Evolutionary conservation across 2,329 filamentous ascomycete genomes (phyloP).

Genomic region (Penicillium sp.): DNA sequence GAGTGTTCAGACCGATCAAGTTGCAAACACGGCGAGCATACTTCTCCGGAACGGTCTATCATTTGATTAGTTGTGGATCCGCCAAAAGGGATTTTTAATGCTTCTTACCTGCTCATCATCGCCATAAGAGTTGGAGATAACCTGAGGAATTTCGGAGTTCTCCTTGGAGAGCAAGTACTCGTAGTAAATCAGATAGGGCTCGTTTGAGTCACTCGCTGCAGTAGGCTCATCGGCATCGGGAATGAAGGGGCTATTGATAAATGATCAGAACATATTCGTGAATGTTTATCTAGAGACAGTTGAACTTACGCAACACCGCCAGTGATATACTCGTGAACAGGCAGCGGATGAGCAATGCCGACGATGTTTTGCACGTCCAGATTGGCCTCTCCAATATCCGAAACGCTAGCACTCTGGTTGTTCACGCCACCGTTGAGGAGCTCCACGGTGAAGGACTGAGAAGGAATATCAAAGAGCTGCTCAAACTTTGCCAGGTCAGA

Average conservation of each 20-base stretch:
- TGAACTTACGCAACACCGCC: slow-evolving; percentile 53
- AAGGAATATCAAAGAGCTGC: slow-evolving; percentile 46
- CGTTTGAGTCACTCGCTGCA: slow-evolving; percentile 58
- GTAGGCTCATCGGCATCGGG: slow-evolving; percentile 49
- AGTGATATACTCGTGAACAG: slow-evolving; percentile 60
- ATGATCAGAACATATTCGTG: background rate
- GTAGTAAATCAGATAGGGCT: slow-evolving; percentile 69
- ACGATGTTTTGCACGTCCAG: slow-evolving; percentile 63
- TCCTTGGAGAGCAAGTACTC: slow-evolving; percentile 59
- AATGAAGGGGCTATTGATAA: slow-evolving; percentile 47
- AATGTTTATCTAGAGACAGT: background rate
- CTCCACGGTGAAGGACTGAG: slow-evolving; percentile 38
- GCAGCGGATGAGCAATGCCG: slow-evolving; percentile 59
- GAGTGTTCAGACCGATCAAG: slow-evolving; percentile 67
- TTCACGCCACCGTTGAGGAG: slow-evolving; percentile 48
- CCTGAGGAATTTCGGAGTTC: slow-evolving; percentile 58
- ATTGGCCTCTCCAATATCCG: slow-evolving; percentile 59
- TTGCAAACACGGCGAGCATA: slow-evolving; percentile 67
- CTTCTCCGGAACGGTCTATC: slow-evolving; percentile 59
- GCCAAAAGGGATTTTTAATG: background rate
- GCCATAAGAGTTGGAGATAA: slow-evolving; percentile 68
- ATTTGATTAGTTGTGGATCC: background rate
- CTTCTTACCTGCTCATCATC: slow-evolving; percentile 58
- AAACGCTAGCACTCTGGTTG: slow-evolving; percentile 42
- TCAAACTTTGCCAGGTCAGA: slow-evolving; percentile 51